Percentiles rank a stretch among this genome's conserved stretches.
Conservation (phyloP, 805 yeast genomes). For the Candida succiphila region DNA sequence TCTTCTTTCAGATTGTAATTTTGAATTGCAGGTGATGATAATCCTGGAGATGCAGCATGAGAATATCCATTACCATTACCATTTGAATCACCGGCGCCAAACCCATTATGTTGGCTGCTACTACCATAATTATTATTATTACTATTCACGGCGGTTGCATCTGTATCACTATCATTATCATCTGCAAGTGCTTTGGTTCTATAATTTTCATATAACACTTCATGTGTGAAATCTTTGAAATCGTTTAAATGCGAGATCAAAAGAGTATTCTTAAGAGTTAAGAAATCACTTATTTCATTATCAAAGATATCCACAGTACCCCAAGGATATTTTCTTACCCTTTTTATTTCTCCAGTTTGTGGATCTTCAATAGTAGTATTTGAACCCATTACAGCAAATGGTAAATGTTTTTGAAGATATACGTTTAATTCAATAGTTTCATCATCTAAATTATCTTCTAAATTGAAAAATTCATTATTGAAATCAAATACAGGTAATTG, state of each 20-base stretch:
- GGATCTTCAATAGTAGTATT: conserved; percentile 28
- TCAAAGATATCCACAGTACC: conserved; percentile 50
- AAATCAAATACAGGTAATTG: conserved; percentile 73
- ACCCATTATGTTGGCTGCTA: not conserved
- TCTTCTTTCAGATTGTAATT: conserved; percentile 52
- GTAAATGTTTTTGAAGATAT: conserved; percentile 36
- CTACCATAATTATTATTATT: too few relatives aligned
- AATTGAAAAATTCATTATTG: conserved; percentile 41
- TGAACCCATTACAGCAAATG: conserved; percentile 61
- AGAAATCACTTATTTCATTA: conserved; percentile 71
- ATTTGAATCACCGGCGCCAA: not conserved
- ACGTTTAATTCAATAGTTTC: conserved; percentile 21
- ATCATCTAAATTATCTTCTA: conserved; percentile 20
- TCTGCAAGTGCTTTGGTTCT: conserved; percentile 43
- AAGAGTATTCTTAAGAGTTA: conserved; percentile 67
- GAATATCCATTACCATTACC: not conserved
- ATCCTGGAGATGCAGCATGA: not conserved
- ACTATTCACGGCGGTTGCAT: not conserved
- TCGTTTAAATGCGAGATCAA: conserved; percentile 81
- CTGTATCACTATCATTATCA: not conserved
- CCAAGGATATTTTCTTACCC: conserved; percentile 59
- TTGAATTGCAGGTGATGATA: not conserved
- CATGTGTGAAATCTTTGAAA: conserved; percentile 83
- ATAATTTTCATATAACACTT: conserved; percentile 76
- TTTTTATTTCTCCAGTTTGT: conserved; percentile 24